Evolutionary conservation across 2,329 filamentous ascomycete species (phyloP).

Genomic region (Aspergillus aculeatinus): DNA sequence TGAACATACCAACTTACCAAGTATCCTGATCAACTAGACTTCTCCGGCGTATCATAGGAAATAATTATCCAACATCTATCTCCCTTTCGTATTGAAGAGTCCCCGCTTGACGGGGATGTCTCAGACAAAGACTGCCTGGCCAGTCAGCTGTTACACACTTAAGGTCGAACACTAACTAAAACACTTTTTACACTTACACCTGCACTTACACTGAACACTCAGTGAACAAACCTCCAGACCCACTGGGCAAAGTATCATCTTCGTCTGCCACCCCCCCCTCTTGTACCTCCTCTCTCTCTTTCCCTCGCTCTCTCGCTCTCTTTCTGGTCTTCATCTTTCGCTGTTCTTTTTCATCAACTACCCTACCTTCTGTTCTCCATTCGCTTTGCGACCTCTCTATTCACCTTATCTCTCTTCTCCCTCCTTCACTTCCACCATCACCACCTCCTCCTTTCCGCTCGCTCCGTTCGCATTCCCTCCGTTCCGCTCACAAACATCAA

Average conservation of each 20-base stretch:
- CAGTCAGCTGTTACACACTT: neutral
- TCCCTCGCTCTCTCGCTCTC: slow-evolving; percentile 18
- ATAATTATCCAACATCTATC: too few relatives aligned
- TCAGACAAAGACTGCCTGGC: neutral
- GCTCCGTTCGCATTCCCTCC: neutral
- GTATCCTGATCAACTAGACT: too few relatives aligned
- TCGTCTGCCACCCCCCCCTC: neutral
- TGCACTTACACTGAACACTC: neutral
- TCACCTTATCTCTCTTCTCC: slow-evolving; percentile 10
- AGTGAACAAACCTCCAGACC: slow-evolving; percentile 5
- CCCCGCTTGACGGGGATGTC: neutral
- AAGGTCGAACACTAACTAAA: neutral
- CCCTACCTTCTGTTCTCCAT: slow-evolving; percentile 4
- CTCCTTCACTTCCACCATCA: neutral
- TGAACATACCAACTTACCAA: too few relatives aligned
- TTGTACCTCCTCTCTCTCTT: slow-evolving; percentile 13
- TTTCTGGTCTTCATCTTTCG: slow-evolving; percentile 16
- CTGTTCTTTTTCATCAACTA: slow-evolving; percentile 8
- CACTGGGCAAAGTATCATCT: slow-evolving; percentile 5
- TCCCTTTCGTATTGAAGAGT: neutral
- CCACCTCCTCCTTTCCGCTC: neutral
- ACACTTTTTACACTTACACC: slow-evolving; percentile 6
- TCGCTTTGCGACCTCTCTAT: slow-evolving; percentile 12
- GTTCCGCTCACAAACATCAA: neutral
- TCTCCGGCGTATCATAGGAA: too few relatives aligned